Base-by-base conservation (phyloP, 441 rosid species). In the Euphorbia celastroides region DNA sequence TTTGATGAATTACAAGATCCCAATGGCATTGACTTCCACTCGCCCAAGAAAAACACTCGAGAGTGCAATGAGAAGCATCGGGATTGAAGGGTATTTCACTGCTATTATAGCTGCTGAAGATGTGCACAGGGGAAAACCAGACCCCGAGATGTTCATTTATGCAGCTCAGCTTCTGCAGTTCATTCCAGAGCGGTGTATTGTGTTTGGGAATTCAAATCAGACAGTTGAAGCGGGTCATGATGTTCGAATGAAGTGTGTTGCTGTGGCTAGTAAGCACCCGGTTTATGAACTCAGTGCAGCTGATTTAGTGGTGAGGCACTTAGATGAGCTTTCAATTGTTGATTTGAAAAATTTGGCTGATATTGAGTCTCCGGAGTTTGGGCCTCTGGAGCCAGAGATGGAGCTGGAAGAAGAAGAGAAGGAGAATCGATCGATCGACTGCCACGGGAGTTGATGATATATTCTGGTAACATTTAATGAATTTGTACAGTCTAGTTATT, bases 181-280 rank as follows among this genome's bases (percentile, higher is more conserved):
- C 61, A 89, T 89, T 66, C 93, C 97, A 0, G 97, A 93, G 65
- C 83, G 99, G 3, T 93, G 99, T 82, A 93, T 93, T 20, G 97
- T 93, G 64, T 91, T 91, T 54, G 97, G 97, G 64, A 93, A 88
- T 84, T 89, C 99, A 0, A 93, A 91, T 66, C 90, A 79, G 78
- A 86, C 97, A 0, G 87, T 91, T 17, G 99, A 93, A 79, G 99
- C 99, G 10, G 99, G 96, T n/a, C 97, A 84, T 41, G 99, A 93
- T 62, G 95, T 84, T 46, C 75, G 70, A 80, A 93, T 93, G 99
- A 93, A 91, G 82, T 93, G 97, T 55, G 99, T 93, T 56, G 97
- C 96, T 50, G 93, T 91, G 28, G 96, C 97, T 54, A 91, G 95
- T 78, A 91, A 84, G 77, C 96, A 89, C 73, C 97, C 92, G 0